phyloP scores from a whole-genome alignment of 2,329 filamentous ascomycete species.

The Dichotomopilus funicola region DNA sequence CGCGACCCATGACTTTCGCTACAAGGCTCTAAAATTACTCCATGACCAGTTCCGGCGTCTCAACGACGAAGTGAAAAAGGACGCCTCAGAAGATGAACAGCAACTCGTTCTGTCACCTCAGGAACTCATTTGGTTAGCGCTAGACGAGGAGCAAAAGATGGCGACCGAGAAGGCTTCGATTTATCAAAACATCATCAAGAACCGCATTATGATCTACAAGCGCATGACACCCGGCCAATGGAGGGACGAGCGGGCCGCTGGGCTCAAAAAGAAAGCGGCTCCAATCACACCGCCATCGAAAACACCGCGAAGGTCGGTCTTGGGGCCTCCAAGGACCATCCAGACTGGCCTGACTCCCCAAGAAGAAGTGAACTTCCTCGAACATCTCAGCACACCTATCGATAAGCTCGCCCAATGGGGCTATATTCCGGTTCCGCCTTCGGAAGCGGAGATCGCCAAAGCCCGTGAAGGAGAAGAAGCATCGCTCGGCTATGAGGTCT shows the following conservation, averaged over 20 bases:
- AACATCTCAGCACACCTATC: conserved; percentile 56
- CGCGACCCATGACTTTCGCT: conserved; percentile 49
- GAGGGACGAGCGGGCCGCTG: conserved; percentile 50
- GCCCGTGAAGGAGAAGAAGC: conserved; percentile 59
- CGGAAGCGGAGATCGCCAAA: conserved; percentile 56
- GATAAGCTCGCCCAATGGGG: conserved; percentile 59
- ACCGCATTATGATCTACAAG: conserved; percentile 67
- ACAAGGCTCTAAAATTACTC: conserved; percentile 54
- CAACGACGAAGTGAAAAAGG: conserved; percentile 55
- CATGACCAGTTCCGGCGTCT: conserved; percentile 61
- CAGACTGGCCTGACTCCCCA: conserved; percentile 61
- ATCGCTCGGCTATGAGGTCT: conserved; percentile 74
- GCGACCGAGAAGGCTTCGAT: conserved; percentile 62
- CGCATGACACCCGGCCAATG: conserved; percentile 69
- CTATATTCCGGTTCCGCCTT: conserved; percentile 67
- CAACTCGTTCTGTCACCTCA: conserved; percentile 56
- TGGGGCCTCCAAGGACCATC: conserved; percentile 44
- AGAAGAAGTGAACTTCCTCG: conserved; percentile 62
- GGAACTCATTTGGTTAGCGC: conserved; percentile 58
- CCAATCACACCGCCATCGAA: background rate
- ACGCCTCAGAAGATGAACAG: conserved; percentile 41
- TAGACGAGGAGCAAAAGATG: conserved; percentile 73
- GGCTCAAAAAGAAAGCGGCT: conserved; percentile 23
- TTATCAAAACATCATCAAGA: conserved; percentile 80
- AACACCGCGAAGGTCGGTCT: conserved; percentile 28